phyloP scores from a whole-genome alignment of 2,329 filamentous ascomycete species.

The Uncinocarpus reesii region DNA sequence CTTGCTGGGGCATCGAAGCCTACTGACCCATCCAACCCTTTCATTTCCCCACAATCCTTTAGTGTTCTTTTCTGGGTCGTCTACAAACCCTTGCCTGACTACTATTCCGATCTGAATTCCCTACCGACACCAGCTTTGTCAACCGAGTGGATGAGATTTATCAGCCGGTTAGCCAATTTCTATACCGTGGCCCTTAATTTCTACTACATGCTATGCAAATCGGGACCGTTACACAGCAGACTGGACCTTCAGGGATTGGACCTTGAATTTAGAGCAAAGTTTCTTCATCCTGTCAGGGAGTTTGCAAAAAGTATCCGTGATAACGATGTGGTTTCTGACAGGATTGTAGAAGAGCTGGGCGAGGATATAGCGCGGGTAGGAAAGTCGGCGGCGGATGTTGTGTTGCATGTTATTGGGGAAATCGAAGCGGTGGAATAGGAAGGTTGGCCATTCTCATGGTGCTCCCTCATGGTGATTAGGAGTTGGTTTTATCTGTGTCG shows the following conservation, averaged over 20 bases:
- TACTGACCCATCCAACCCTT: slow-evolving; percentile 18
- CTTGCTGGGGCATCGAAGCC: slow-evolving; percentile 23
- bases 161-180: slow-evolving; percentile 38
- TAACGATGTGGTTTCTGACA: slow-evolving; percentile 9
- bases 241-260: slow-evolving; percentile 38
- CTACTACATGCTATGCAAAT: slow-evolving; percentile 45
- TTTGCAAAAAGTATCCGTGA: slow-evolving; percentile 11
- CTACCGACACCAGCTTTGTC: background rate
- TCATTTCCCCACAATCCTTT: slow-evolving; percentile 31
- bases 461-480: background rate
- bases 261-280: slow-evolving; percentile 26
- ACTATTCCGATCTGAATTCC: slow-evolving; percentile 18
- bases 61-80: slow-evolving; percentile 41
- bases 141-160: slow-evolving; percentile 38
- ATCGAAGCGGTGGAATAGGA: slow-evolving; percentile 9
- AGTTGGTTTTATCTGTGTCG: background rate
- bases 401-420: slow-evolving; percentile 15
- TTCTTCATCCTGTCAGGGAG: slow-evolving; percentile 26
- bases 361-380: slow-evolving; percentile 12
- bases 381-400: slow-evolving; percentile 12
- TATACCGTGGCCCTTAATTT: slow-evolving; percentile 49
- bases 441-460: background rate
- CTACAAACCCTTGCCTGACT: slow-evolving; percentile 36
- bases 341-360: slow-evolving; percentile 14
- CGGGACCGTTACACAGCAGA: slow-evolving; percentile 37